phyloP scores from a whole-genome alignment of 371 early-diverging fungal species.

The Gilbertella persicaria region DNA sequence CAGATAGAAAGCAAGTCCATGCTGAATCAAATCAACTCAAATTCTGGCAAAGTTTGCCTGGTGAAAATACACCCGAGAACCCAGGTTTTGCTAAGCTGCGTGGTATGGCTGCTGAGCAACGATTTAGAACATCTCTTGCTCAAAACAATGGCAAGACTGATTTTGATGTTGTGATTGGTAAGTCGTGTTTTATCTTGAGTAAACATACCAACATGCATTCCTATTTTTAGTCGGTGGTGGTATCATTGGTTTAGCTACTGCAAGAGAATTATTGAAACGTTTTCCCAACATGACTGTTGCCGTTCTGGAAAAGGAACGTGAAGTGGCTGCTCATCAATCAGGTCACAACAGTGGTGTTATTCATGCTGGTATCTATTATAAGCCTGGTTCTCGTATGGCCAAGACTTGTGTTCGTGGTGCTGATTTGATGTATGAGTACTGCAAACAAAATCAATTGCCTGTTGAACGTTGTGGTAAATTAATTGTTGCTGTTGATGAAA shows the following conservation, averaged over 20 bases:
- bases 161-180: slow-evolving; percentile 54
- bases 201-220: background rate
- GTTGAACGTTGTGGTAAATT: slow-evolving; percentile 51
- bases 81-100: slow-evolving; percentile 46
- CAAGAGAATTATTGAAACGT: slow-evolving; percentile 49
- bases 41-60: slow-evolving; percentile 49
- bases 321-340: slow-evolving; percentile 54
- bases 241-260: slow-evolving; percentile 54
- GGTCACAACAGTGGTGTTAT: slow-evolving; percentile 56
- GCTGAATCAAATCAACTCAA: slow-evolving; percentile 44
- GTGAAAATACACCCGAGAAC: slow-evolving; percentile 49
- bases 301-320: slow-evolving; percentile 52
- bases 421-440: slow-evolving; percentile 51
- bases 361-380: slow-evolving; percentile 49
- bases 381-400: slow-evolving; percentile 52
- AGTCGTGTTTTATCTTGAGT: slow-evolving; percentile 1
- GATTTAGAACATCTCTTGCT: slow-evolving; percentile 44
- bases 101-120: slow-evolving; percentile 47
- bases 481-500: slow-evolving; percentile 42
- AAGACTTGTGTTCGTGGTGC: slow-evolving; percentile 49
- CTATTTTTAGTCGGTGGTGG: slow-evolving; percentile 43
- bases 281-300: slow-evolving; percentile 51
- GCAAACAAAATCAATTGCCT: slow-evolving; percentile 45
- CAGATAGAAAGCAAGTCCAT: slow-evolving; percentile 32
- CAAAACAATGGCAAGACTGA: slow-evolving; percentile 48